phyloP scores from a whole-genome alignment of 306 rosid genomes.

The Castanopsis chinensis region DNA sequence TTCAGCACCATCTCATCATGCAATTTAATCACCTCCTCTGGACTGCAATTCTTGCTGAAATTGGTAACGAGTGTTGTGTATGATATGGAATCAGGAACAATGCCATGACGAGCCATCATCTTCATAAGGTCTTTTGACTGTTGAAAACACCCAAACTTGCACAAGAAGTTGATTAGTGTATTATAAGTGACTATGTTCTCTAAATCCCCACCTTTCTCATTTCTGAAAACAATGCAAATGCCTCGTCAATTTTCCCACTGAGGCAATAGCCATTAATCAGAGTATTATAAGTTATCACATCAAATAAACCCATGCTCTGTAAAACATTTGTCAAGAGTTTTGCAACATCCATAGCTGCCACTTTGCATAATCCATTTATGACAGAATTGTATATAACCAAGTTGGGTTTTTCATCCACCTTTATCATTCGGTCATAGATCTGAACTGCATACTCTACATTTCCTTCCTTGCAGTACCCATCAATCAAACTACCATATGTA shows the following conservation, averaged over 20 bases:
- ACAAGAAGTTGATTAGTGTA: conserved; percentile 46
- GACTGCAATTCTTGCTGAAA: conserved; percentile 28
- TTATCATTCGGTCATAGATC: conserved; percentile 38
- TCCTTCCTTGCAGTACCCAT: conserved; percentile 45
- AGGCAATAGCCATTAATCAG: conserved; percentile 43
- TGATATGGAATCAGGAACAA: conserved; percentile 47
- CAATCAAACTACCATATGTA: conserved; percentile 51
- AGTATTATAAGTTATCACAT: conserved; percentile 47
- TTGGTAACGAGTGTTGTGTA: conserved; percentile 47
- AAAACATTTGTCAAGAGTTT: conserved; percentile 31
- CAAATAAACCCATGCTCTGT: conserved; percentile 22
- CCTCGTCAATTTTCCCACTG: conserved; percentile 38
- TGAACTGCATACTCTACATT: conserved; percentile 33
- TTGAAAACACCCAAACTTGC: conserved; percentile 41
- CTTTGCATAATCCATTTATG: conserved; percentile 45
- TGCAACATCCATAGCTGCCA: conserved; percentile 30
- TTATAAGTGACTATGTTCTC: conserved; percentile 50
- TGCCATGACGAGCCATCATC: conserved; percentile 40
- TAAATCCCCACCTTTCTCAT: conserved; percentile 41
- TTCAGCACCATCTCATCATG: conserved; percentile 55
- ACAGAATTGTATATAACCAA: conserved; percentile 47
- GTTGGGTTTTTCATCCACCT: conserved; percentile 41
- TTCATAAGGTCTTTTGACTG: conserved; percentile 47
- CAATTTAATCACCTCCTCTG: conserved; percentile 48
- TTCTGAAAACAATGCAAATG: conserved; percentile 27